Base-by-base conservation (phyloP, 73 alveolate species). In the Uronychia setigera region DNA sequence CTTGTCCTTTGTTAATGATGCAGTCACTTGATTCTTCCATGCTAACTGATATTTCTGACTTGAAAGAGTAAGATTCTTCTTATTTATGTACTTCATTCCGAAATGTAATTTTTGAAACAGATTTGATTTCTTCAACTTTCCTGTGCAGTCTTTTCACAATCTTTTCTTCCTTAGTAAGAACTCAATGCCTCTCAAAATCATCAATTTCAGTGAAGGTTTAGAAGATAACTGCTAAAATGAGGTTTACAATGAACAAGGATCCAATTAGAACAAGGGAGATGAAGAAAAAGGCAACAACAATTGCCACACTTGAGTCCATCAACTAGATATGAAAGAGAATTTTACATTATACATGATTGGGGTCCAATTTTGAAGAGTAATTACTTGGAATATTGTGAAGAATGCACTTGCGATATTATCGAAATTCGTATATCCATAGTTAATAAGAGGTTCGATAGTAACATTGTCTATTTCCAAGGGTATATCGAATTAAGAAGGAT, bases 371-470 rank as follows among this genome's bases (percentile, higher is more conserved):
- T 76, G 92, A 33, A 87, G 76, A n/a, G 95, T 89, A 28, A 92
- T 81, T 28, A 91, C 84, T 80, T 89, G 74, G 86, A 92, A 92
- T 25, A 92, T 82, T 29, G 92, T 89, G 26, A 92, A 85, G 34
- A 91, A 74, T 19, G 97, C 94, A 25, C 74, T 26, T 1, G 80
- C 81, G 0, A 92, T 80, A 35, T 92, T 89, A 85, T 92, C 93
- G 74, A 92, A 92, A 26, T 76, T 89, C 0, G 92, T 79, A 29
- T 82, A 82, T 0, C 94, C 94, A 89, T 78, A 92, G 85, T 92
- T 89, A 30, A 84, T 74, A 32, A 25, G 14, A 27, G 46, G 84
- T 32, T 84, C 77, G 9, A 33, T 83, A 60, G 75, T 35, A 1
- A 88, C 57, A 27, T 77, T 74, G 33, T 92, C 94, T 59, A 33